These are phyloP conservation scores for Phytophthora rubi DNA, from an alignment of 352 stramenopile genomes.

Conservation along the genomic window DNA sequence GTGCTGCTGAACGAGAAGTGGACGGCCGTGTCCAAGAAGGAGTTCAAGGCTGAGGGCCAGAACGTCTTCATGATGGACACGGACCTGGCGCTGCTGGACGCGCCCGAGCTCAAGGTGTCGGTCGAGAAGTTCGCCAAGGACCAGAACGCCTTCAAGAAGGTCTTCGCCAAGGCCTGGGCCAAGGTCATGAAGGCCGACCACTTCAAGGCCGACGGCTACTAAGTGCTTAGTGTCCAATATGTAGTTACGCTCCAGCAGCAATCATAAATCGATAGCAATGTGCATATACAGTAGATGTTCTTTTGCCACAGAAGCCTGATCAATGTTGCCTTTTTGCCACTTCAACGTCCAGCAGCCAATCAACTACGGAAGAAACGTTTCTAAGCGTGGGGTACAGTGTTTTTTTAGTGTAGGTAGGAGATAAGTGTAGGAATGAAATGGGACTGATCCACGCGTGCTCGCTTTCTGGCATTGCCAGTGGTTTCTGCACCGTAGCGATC, in stretches of 20 bases:
- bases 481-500: neutral
- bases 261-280: neutral
- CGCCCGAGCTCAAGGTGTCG: constrained; percentile 22
- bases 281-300: neutral
- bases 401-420: neutral
- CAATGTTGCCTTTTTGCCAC: neutral
- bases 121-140: constrained; percentile 26
- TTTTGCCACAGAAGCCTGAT: neutral
- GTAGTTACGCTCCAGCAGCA: neutral
- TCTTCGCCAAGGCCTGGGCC: constrained; percentile 23
- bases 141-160: constrained; percentile 20
- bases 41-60: constrained; percentile 29
- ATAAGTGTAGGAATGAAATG: neutral
- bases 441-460: neutral
- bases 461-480: neutral
- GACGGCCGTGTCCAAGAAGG: constrained; percentile 30
- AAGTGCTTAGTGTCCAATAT: neutral
- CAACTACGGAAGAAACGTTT: too few species aligned
- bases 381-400: too few species aligned
- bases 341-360: neutral
- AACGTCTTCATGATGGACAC: constrained; percentile 31
- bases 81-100: constrained; percentile 24
- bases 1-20: constrained; percentile 29
- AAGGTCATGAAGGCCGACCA: constrained; percentile 29
- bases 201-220: constrained; percentile 20